Base-by-base conservation (phyloP, 257 asterid genomes). In the Solanum appendiculatum region DNA sequence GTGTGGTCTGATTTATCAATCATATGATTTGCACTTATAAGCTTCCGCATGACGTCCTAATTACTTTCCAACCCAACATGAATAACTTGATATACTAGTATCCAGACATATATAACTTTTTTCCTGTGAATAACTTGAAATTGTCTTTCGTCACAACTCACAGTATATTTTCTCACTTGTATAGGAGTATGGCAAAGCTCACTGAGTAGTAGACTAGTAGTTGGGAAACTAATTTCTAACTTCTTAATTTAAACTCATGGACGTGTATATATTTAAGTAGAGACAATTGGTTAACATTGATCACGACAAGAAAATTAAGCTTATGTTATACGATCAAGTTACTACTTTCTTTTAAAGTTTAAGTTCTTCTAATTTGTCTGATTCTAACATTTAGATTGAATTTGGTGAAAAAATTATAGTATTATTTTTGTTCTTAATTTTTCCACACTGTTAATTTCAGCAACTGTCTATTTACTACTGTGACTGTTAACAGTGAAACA, bases 381-480 rank as follows among this genome's bases (percentile, higher is more conserved):
- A 83, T 83, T 88, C 75, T 80, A 44, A 2, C 58, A 33, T 84
- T 48, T 27, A 77, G 83, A 70, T 86, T 82, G 91, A 88, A 86
- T 87, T 74, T 78, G 9, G 58, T 16, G 84, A 46, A 14, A 46
- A 77, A 15, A 16, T 0, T 7, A 44, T 4, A 2, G 16, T 82
- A 54, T 54, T 82, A 40, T 51, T 18, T 31, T 82, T 66, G 90
- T 83, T 88, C 80, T 87, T 74, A 89, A 87, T 86, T 80, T 88
- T 87, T 88, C 85, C 82, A 87, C 86, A 77, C 86, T 86, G 63
- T 72, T 82, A 56, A 51, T 69, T 90, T 88, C 93, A 87, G 87
- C 74, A 85, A 68, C 56, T 83, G 88, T 92, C 86, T 73, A 37
- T 27, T 77, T 78, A 78, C 84, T 78, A 25, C 9, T 44, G 7